Evolutionary conservation across 352 stramenopile genomes (phyloP).

Genomic region (Pythium chondricola): DNA sequence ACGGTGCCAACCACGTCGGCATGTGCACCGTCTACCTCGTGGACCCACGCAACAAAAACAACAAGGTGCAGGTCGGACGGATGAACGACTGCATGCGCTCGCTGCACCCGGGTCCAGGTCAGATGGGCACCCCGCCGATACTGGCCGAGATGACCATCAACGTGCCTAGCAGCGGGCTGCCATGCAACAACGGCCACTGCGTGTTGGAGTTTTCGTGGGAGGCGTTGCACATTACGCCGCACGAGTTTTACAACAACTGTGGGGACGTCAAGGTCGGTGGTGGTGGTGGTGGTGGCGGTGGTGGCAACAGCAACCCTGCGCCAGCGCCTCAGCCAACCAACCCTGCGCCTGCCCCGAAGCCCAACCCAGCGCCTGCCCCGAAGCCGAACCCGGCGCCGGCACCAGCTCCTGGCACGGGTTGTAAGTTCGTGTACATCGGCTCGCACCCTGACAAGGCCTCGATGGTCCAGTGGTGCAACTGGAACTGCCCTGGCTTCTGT

Average conservation of each 20-base stretch:
- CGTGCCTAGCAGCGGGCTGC: constrained; percentile 11
- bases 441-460: constrained; percentile 2
- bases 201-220: constrained; percentile 19
- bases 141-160: constrained; percentile 19
- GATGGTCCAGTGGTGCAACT: constrained; percentile 31
- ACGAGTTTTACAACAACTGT: constrained; percentile 23
- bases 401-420: background rate
- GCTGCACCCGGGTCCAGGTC: constrained; percentile 12
- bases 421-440: constrained; percentile 28
- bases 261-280: constrained; percentile 15
- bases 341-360: background rate
- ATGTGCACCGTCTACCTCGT: constrained; percentile 13
- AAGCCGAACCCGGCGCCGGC: background rate
- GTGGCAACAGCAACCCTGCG: background rate
- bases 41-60: constrained; percentile 12
- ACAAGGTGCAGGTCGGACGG: constrained; percentile 15
- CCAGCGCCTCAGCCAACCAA: background rate
- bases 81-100: constrained; percentile 21
- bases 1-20: constrained; percentile 20
- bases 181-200: constrained; percentile 19
- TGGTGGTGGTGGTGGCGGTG: constrained; percentile 1
- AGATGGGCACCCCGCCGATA: constrained; percentile 16
- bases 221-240: constrained; percentile 13
- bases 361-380: background rate
- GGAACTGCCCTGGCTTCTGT: constrained; percentile 31